phyloP scores from a whole-genome alignment of 352 stramenopile species.

The Pythium volutum region DNA sequence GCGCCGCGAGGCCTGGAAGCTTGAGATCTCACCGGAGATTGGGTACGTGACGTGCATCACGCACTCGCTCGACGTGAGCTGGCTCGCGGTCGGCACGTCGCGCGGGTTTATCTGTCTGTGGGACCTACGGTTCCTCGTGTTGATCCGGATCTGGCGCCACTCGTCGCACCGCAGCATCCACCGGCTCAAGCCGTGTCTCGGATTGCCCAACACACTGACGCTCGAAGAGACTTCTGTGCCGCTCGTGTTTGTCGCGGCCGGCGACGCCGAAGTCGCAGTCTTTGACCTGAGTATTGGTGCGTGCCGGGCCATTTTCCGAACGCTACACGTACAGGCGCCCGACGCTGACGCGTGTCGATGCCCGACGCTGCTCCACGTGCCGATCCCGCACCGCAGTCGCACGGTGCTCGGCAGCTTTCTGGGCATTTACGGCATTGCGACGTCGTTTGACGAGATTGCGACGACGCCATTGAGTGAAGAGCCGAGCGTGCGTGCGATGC shows the following conservation, averaged over 20 bases:
- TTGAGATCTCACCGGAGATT: constrained; percentile 92
- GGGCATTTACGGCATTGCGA: constrained; percentile 78
- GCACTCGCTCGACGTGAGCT: constrained; percentile 93
- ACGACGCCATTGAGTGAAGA: constrained; percentile 70
- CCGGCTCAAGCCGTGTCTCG: constrained; percentile 79
- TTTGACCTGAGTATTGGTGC: constrained; percentile 88
- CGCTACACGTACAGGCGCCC: constrained; percentile 70
- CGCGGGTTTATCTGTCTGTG: constrained; percentile 95
- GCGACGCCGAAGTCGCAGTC: constrained; percentile 90
- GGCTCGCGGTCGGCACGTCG: constrained; percentile 93
- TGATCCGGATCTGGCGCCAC: constrained; percentile 96
- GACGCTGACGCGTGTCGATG: constrained; percentile 76
- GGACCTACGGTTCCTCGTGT: constrained; percentile 95
- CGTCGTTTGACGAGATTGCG: constrained; percentile 80
- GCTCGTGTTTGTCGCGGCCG: constrained; percentile 92
- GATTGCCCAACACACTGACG: constrained; percentile 72
- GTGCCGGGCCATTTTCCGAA: constrained; percentile 92
- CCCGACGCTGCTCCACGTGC: constrained; percentile 68
- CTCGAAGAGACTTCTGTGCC: constrained; percentile 79
- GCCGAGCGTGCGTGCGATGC: constrained; percentile 79
- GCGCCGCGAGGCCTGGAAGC: constrained; percentile 89
- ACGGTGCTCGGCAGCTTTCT: constrained; percentile 74
- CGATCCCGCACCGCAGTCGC: constrained; percentile 69
- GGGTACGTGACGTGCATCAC: constrained; percentile 96
- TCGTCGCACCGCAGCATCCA: constrained; percentile 90